Base-by-base conservation (phyloP, 495 filamentous ascomycete species). In the Podospora comata region DNA sequence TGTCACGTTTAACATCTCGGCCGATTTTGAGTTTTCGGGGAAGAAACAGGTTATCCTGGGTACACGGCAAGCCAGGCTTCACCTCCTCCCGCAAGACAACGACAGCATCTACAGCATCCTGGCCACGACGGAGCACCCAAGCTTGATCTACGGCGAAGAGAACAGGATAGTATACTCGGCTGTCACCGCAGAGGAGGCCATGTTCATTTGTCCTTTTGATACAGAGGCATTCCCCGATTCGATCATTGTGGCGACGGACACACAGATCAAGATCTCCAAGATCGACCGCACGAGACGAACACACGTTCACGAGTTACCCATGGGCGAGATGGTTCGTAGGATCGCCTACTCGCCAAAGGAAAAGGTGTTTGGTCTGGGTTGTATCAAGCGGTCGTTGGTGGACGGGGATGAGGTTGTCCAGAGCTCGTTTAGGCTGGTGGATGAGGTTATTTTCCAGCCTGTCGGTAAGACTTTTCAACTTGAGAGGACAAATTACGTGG, bases 101-200 rank as follows among this genome's bases (percentile, higher is more conserved):
- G 82, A 30, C 55, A 83, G 18, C 74, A 32, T 91, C 1, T 91
- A 85, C 75, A 96, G 91, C 75, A 90, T 99, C 0, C 96, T 99
- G 72, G 92, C 94, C 1, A 94, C 91, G 0, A 97, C 92, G 71
- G 95, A 98, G 69, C 91, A 97, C 73, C 92, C 95, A 18, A 96
- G 91, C 70, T 77, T 99, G 61, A 96, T 98, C 62, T 97, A 98
- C 71, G 90, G 89, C 19, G 88, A 89, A 5, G 92, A 98, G 73
- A 92, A 90, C 1, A 86, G 94, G 13, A 89, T 97, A 30, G 88
- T 97, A 6, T 99, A 95, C 82, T 96, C 93, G 19, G 92, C 96
- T 1, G 90, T 97, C n/a, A 98, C 96, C 62, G 93, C 93, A 2
- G 92, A 97, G 71, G 88, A 92, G 61, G 90, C 93, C 5, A 87